Conservation (phyloP, 2,329 filamentous ascomycete genomes). For the Decorospora gaudefroyi region DNA sequence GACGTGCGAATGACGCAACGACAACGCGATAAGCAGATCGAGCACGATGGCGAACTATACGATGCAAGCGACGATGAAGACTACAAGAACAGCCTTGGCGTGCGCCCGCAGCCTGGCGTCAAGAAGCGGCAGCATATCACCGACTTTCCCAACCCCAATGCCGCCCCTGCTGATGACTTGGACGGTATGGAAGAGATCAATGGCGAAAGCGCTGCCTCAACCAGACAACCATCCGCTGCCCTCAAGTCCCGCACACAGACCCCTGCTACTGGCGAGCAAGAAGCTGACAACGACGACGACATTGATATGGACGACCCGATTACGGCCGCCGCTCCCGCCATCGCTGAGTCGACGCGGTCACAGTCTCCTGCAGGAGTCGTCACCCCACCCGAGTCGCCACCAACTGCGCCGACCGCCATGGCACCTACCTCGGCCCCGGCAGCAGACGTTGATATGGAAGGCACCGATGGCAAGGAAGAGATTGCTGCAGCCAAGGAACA, state of each 20-base stretch:
- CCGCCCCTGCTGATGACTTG: conserved; percentile 37
- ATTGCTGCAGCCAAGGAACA: conserved; percentile 31
- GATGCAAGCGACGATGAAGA: conserved; percentile 88
- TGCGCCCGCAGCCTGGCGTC: conserved; percentile 60
- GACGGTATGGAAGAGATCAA: conserved; percentile 37
- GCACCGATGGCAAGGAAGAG: conserved; percentile 26
- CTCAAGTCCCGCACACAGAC: conserved; percentile 35
- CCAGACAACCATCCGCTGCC: conserved; percentile 35
- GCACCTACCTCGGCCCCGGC: conserved; percentile 23
- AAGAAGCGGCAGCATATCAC: conserved; percentile 62
- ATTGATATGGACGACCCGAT: conserved; percentile 44
- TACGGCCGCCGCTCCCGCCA: conserved; percentile 18
- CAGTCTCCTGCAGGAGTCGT: conserved; percentile 41
- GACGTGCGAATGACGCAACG: conserved; percentile 82
- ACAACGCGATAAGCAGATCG: conserved; percentile 77
- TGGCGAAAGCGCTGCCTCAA: conserved; percentile 39
- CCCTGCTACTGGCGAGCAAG: conserved; percentile 29
- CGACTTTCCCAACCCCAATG: conserved; percentile 63
- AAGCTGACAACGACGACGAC: conserved; percentile 44
- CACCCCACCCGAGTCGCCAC: conserved; percentile 46
- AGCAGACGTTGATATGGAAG: conserved; percentile 43
- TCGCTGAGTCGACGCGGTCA: conserved; percentile 24
- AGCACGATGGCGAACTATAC: conserved; percentile 73
- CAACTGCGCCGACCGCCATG: conserved; percentile 22
- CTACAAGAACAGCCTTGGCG: conserved; percentile 71